A percentile compares a stretch with the other conserved stretches of the same genome.
Conservation (phyloP, 2,329 filamentous ascomycete genomes). For the Fusarium sp. region DNA sequence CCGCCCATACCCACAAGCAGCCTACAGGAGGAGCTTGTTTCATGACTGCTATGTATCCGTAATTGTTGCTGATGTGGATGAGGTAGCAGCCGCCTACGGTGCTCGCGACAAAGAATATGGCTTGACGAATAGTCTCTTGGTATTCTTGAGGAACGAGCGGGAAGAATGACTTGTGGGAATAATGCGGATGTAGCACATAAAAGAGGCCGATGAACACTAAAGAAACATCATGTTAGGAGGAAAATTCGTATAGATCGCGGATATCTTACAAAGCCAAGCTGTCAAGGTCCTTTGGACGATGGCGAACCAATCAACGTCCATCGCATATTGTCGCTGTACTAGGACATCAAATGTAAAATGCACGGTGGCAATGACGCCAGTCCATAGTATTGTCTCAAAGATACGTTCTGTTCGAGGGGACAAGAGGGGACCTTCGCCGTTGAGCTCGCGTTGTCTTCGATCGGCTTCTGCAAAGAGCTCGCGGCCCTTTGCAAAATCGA, state of each 20-base stretch:
- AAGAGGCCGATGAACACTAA: conserved; percentile 66
- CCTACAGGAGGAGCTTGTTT: conserved; percentile 90
- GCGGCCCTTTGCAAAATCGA: conserved; percentile 75
- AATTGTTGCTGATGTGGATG: conserved; percentile 81
- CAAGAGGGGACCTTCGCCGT: conserved; percentile 49
- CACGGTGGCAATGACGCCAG: conserved; percentile 72
- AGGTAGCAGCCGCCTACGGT: conserved; percentile 78
- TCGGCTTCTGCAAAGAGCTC: conserved; percentile 64
- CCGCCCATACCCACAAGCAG: conserved; percentile 91
- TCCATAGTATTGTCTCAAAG: conserved; percentile 67
- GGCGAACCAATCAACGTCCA: conserved; percentile 68
- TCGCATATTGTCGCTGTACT: conserved; percentile 81
- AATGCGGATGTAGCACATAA: conserved; percentile 66
- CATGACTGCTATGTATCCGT: conserved; percentile 88
- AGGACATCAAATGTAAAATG: conserved; percentile 84
- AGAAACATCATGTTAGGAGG: not conserved
- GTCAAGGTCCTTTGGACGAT: conserved; percentile 63
- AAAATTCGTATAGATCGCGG: not conserved
- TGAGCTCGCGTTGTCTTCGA: conserved; percentile 48
- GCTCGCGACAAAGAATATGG: conserved; percentile 71
- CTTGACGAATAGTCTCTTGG: conserved; percentile 62
- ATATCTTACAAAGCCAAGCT: conserved; percentile 61
- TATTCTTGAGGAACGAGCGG: conserved; percentile 59
- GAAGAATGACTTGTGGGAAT: conserved; percentile 58
- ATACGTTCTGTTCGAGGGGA: conserved; percentile 60